phyloP scores from a whole-genome alignment of 2,329 filamentous ascomycete species.

The Arthrobotrys sphaeroides region DNA sequence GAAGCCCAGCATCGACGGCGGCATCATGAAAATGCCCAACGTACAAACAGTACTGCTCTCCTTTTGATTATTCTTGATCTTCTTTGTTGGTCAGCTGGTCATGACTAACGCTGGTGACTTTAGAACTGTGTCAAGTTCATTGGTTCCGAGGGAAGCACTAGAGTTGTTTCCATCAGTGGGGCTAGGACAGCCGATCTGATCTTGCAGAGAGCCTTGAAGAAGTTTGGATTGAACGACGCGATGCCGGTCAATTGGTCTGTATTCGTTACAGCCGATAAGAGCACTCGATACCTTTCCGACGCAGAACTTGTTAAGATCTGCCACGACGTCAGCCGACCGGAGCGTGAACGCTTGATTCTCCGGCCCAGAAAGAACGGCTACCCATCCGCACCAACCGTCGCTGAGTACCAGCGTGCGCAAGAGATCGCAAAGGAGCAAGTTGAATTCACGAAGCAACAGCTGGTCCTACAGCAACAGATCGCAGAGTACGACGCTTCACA shows the following conservation, averaged over 20 bases:
- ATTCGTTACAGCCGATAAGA: conserved; percentile 84
- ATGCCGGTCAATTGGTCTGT: conserved; percentile 97
- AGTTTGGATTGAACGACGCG: conserved; percentile 86
- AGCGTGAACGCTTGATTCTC: conserved; percentile 89
- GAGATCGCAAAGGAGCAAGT: conserved; percentile 89
- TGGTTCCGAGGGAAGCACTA: conserved; percentile 81
- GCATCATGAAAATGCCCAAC: conserved; percentile 58
- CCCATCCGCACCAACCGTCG: conserved; percentile 79
- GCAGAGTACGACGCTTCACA: conserved; percentile 27
- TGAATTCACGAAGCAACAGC: conserved; percentile 62
- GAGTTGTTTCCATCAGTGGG: conserved; percentile 90
- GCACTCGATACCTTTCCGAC: conserved; percentile 64
- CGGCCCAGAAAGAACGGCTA: conserved; percentile 72
- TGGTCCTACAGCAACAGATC: conserved; percentile 34
- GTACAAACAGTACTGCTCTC: conserved; percentile 56
- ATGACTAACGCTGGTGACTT: conserved; percentile 33
- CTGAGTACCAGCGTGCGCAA: conserved; percentile 86
- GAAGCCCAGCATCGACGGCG: conserved; percentile 56
- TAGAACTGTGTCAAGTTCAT: conserved; percentile 59
- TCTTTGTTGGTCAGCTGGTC: conserved; percentile 42
- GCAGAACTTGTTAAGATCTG: conserved; percentile 90
- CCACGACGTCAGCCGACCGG: conserved; percentile 82
- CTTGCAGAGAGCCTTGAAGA: conserved; percentile 85
- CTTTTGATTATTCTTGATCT: conserved; percentile 28
- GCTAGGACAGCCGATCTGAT: conserved; percentile 93